Base-by-base conservation (phyloP, 2,329 filamentous ascomycete genomes). In the Hymenoscyphus fraxineus region DNA sequence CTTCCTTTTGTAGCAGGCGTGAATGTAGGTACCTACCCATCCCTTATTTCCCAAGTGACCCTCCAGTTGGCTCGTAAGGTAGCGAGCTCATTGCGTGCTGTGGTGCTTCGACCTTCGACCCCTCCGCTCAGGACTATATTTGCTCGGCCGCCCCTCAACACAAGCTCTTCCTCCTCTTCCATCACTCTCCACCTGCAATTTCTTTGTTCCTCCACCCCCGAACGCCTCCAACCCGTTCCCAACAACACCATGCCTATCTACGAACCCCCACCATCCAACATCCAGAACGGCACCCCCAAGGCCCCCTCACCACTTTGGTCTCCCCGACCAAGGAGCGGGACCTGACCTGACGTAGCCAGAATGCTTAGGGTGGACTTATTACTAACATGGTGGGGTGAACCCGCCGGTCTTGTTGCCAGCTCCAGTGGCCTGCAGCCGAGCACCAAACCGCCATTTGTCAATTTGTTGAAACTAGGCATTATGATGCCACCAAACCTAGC, bases 401-500 rank as follows among this genome's bases (percentile, higher is more conserved):
- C 10, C n/a, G 10, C 44, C n/a, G n/a, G 44, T 19, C 44, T 47
- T 47, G 44, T 19, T 51, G 19, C 44, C 44, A 51, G n/a, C 19
- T 51, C 44, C 44, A 51, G 44, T 6, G 10, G 44, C 44, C 19
- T 47, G 44, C n/a, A 47, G 44, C n/a, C 12, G 44, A 22, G 22
- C 7, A 22, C 44, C 44, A 51, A 51, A 51, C 19, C 44, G 44
- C 44, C 44, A 51, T 57, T 32, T 57, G 38, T 41, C 57, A 12
- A 59, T 59, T 59, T 41, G 35, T 12, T 35, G n/a, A 40, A 41
- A 40, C 32, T 27, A 39, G 57, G 57, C 57, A 19, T 59, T 59
- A 59, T 59, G 38, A 59, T 59, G 27, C 27, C 55, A 57, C 19
- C 16, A 57, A 59, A 59, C 57, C 38, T 40, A 19, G n/a, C 57